Evolutionary conservation across 768 basidiomycete genomes (phyloP), one percentile per base, ranked within the genome.

Genomic region (Pulveroboletus sp.): DNA sequence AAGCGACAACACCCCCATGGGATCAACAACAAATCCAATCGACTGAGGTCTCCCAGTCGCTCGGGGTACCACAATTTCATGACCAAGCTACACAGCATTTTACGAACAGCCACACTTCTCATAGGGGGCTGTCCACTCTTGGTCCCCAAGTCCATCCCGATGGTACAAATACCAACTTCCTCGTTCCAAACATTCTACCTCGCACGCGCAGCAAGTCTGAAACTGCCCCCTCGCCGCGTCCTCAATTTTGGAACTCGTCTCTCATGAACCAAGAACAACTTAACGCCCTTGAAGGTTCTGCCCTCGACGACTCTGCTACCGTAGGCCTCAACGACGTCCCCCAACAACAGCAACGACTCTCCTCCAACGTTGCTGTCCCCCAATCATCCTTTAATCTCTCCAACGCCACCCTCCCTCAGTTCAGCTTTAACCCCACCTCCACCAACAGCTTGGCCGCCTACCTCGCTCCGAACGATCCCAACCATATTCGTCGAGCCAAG

Each of bases 191-290:
- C 30, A 59, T 66, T 28, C 66, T 68, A 64, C 66, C 67, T 32
- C 75, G 82, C 32, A 67, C 71, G 21, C 73, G 84, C 46, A 82
- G 80, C 66, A 78, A 83, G 57, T 81, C 81, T 2, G 84, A 85
- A 40, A 76, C 80, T 0, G 71, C 79, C 37, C 39, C 66, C 42
- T 66, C 66, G 38, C 69, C 78, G 4, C 79, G 82, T 48, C 76
- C 77, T 14, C 78, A 76, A 1, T 62, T 76, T 39, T 82, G 82
- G 82, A 73, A 77, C 47, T 49, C 66, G 43, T 49, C 68, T 5
- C 71, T 60, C 49, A 70, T 71, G 68, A 64, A 64, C 8, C 71
- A 67, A 56, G 69, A 70, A n/a, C 68, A 65, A 26, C 57, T 68
- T n/a, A 43, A 57, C 53, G 60, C 61, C 50, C 60, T 70, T 37